Evolutionary conservation across 371 early-diverging fungal genomes (phyloP).

Genomic region (Blakeslea trispora): DNA sequence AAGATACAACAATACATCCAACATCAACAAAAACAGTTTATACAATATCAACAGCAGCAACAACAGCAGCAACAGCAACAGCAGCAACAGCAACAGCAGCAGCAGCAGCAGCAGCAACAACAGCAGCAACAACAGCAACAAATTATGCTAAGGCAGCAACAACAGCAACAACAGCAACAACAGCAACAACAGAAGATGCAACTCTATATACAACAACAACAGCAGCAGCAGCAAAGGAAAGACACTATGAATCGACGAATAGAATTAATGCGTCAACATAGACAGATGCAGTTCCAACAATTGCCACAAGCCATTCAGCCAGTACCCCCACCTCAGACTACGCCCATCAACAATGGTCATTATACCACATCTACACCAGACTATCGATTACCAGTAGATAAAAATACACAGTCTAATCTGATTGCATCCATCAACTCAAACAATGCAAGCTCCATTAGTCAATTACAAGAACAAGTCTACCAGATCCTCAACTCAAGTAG

Average conservation of each 20-base stretch:
- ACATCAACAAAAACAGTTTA: slow-evolving; percentile 1
- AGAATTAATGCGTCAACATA: not conserved
- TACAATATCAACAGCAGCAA: slow-evolving; percentile 3
- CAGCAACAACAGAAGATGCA: not conserved
- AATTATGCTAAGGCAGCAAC: no score
- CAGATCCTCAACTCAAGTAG: not conserved
- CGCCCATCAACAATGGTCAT: no score
- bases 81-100: not conserved
- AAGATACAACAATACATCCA: slow-evolving; percentile 5
- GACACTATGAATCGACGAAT: not conserved
- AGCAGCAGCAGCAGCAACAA: not conserved
- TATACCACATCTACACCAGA: no score
- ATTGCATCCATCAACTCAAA: not conserved
- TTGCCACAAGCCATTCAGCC: no score
- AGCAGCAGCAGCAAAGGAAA: slow-evolving; percentile 1
- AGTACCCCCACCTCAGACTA: not conserved
- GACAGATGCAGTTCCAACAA: slow-evolving; percentile 1
- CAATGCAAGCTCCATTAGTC: not conserved
- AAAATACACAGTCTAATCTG: not conserved
- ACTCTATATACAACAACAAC: not conserved
- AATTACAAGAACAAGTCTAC: not conserved
- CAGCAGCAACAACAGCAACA: not conserved
- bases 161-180: slow-evolving; percentile 5
- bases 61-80: slow-evolving; percentile 9
- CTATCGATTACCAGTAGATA: no score